These are phyloP conservation scores for Magnaporthiopsis rhizophila DNA, from an alignment of 2,329 filamentous ascomycete species.

Conservation along the genomic window DNA sequence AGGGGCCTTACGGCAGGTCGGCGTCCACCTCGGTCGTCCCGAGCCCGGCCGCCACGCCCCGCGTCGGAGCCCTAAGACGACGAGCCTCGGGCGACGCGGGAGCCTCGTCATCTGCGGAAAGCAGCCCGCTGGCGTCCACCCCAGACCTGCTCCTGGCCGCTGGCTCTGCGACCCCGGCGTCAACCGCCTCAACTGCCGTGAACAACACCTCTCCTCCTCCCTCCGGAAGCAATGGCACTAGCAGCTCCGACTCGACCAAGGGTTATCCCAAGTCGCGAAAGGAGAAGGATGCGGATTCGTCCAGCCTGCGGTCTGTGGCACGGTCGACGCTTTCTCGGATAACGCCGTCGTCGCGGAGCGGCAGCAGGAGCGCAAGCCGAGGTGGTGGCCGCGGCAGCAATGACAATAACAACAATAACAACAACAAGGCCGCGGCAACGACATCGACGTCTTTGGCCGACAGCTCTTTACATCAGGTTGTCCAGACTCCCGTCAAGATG, in stretches of 20 bases:
- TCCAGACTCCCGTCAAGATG: conserved; percentile 7
- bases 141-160: conserved; percentile 34
- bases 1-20: conserved; percentile 2
- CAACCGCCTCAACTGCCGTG: conserved; percentile 14
- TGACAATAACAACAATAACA: background rate
- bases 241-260: conserved; percentile 2
- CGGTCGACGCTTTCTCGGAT: conserved; percentile 44
- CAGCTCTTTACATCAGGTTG: conserved; percentile 10
- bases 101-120: conserved; percentile 12
- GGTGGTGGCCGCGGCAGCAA: background rate
- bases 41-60: conserved; percentile 42
- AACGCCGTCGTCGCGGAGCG: conserved; percentile 26
- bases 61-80: conserved; percentile 25
- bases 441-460: background rate
- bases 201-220: conserved; percentile 1
- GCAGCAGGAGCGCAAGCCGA: conserved; percentile 19
- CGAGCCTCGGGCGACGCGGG: conserved; percentile 12
- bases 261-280: conserved; percentile 14
- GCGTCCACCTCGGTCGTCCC: conserved; percentile 21
- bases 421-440: conserved; percentile 13
- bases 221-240: background rate
- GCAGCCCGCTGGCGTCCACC: conserved; percentile 37
- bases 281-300: conserved; percentile 33
- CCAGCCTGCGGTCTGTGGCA: conserved; percentile 47
- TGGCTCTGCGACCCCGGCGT: conserved; percentile 14